A percentile compares a stretch with the other conserved stretches of the same genome.
Conservation (phyloP, 2,329 filamentous ascomycete genomes). For the Aureobasidium pullulans region DNA sequence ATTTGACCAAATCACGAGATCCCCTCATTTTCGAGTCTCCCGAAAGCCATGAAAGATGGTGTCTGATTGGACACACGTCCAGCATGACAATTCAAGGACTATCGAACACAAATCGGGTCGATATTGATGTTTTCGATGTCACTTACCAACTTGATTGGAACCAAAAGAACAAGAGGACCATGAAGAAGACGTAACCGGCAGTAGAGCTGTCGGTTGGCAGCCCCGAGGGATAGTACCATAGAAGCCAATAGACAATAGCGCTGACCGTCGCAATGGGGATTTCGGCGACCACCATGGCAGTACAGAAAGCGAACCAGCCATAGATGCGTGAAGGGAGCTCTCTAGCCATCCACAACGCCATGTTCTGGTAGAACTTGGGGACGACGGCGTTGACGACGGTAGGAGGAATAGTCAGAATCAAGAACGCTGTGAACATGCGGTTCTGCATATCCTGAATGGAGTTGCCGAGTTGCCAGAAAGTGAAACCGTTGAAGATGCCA, state of each 20-base stretch:
- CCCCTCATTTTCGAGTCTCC: no score
- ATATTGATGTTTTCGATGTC: no score
- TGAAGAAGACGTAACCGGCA: constrained; percentile 69
- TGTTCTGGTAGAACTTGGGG: constrained; percentile 70
- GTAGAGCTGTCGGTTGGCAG: constrained; percentile 57
- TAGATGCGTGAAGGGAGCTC: constrained; percentile 71
- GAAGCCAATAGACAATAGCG: constrained; percentile 59
- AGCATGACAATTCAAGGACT: no score
- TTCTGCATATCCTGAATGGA: constrained; percentile 64
- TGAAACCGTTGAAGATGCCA: constrained; percentile 73
- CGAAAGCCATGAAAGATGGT: no score
- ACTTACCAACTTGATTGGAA: constrained; percentile 58
- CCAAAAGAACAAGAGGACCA: constrained; percentile 70
- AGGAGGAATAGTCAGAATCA: constrained; percentile 53
- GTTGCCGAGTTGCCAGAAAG: constrained; percentile 63
- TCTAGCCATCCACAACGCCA: constrained; percentile 64
- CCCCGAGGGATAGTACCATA: constrained; percentile 73
- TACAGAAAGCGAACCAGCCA: constrained; percentile 68
- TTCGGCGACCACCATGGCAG: constrained; percentile 64
- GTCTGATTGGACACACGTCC: no score
- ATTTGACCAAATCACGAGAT: no score
- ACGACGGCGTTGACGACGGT: constrained; percentile 66
- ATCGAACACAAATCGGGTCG: no score
- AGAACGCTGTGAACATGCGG: constrained; percentile 66
- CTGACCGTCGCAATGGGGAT: constrained; percentile 62